These are phyloP conservation scores for Martiniozyma abietophila DNA, from an alignment of 805 yeast genomes.

Conservation along the genomic window DNA sequence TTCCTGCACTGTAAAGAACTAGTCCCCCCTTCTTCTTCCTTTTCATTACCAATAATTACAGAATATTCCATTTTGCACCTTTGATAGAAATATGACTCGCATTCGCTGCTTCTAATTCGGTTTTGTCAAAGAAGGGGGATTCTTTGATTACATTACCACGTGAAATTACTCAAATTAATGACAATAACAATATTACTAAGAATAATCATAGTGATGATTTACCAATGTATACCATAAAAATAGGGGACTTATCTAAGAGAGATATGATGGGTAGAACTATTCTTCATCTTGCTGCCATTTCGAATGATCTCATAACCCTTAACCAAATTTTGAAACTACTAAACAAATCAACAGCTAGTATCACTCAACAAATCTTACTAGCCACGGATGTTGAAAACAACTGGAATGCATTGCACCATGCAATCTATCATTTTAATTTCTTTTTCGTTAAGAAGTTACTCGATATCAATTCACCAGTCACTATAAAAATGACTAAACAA, in stretches of 20 bases:
- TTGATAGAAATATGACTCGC: conserved; percentile 9
- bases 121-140: conserved; percentile 10
- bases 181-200: too few relatives aligned
- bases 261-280: conserved; percentile 63
- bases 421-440: conserved; percentile 49
- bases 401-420: conserved; percentile 73
- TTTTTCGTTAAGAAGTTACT: conserved; percentile 41
- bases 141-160: conserved; percentile 2
- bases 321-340: conserved; percentile 31
- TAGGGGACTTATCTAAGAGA: conserved; percentile 34
- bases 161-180: too few relatives aligned
- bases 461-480: conserved; percentile 10
- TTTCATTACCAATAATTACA: not conserved
- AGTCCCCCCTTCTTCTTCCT: not conserved
- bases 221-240: conserved; percentile 22
- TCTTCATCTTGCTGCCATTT: conserved; percentile 45
- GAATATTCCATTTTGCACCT: not conserved
- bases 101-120: conserved; percentile 11
- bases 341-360: conserved; percentile 12
- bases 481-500: conserved; percentile 31
- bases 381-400: conserved; percentile 64
- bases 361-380: conserved; percentile 36
- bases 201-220: too few relatives aligned
- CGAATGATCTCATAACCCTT: conserved; percentile 40
- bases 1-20: not conserved